Evolutionary conservation across 1,139 yeast species (phyloP).

Genomic region (Nakaseomyces glabratus): DNA sequence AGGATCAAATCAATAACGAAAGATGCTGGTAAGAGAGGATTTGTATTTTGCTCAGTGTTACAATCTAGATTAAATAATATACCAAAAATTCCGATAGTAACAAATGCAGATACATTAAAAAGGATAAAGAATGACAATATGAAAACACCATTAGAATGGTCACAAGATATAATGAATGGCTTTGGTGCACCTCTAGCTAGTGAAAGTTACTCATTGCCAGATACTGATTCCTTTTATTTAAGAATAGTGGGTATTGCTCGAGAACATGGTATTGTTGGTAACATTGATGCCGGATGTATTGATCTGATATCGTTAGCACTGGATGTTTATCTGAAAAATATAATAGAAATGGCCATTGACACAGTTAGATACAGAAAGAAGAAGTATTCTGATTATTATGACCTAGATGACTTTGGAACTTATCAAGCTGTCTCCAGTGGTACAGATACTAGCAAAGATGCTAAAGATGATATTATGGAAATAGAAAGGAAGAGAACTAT

Average conservation of each 20-base stretch:
- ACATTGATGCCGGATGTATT: conserved; percentile 59
- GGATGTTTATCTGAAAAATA: conserved; percentile 65
- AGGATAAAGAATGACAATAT: conserved; percentile 33
- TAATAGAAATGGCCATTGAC: conserved; percentile 70
- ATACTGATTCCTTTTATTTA: conserved; percentile 55
- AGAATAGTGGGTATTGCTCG: conserved; percentile 78
- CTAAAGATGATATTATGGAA: conserved; percentile 1
- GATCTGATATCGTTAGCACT: conserved; percentile 73
- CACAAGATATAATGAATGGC: conserved; percentile 88
- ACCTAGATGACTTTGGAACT: conserved; percentile 27
- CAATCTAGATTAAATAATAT: conserved; percentile 76
- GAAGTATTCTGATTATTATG: conserved; percentile 43
- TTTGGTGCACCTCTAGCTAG: conserved; percentile 74
- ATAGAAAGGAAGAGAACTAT: conserved; percentile 29
- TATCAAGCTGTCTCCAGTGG: conserved; percentile 22
- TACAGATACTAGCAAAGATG: conserved; percentile 7
- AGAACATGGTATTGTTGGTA: conserved; percentile 86
- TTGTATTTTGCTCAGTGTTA: conserved; percentile 66
- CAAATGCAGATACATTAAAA: conserved; percentile 37
- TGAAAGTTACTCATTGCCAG: conserved; percentile 78
- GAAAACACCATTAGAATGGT: conserved; percentile 69
- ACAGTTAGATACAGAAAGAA: conserved; percentile 52
- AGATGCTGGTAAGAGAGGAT: conserved; percentile 71
- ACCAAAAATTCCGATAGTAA: conserved; percentile 79
- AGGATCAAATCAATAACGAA: conserved; percentile 75